Evolutionary conservation across 108 stramenopile species (phyloP).

Genomic region (Asterionellopsis glacialis): DNA sequence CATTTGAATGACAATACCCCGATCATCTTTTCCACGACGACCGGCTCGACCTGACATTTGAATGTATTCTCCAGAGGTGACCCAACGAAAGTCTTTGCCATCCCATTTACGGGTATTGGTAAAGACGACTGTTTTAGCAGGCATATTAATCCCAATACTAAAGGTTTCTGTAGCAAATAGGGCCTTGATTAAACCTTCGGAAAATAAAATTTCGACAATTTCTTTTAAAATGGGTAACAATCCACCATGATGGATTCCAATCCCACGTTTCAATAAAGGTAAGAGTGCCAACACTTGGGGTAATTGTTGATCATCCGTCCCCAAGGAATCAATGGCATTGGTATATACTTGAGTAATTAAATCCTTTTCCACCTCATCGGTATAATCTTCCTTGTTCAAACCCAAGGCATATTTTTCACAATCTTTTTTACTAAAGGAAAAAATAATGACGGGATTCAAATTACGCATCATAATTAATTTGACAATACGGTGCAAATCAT

Average conservation of each 20-base stretch:
- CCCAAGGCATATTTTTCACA: conserved; percentile 91
- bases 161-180: conserved; percentile 99
- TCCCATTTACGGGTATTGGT: conserved; percentile 97
- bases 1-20: conserved; percentile 99
- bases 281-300: conserved; percentile 94
- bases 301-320: conserved; percentile 93
- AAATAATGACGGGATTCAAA: conserved; percentile 96
- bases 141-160: conserved; percentile 99
- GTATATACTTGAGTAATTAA: conserved; percentile 92
- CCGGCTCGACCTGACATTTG: conserved; percentile 99
- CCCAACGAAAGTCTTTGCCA: conserved; percentile 88
- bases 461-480: conserved; percentile 91
- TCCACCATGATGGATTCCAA: conserved; percentile 99
- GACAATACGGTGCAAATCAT: conserved; percentile 92
- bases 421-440: conserved; percentile 98
- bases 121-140: conserved; percentile 99
- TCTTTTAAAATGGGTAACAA: conserved; percentile 98
- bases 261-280: conserved; percentile 94
- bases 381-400: conserved; percentile 90
- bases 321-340: conserved; percentile 94
- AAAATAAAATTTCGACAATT: conserved; percentile 98
- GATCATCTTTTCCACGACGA: conserved; percentile 97
- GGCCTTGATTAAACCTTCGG: conserved; percentile 94
- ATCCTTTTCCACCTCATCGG: conserved; percentile 94
- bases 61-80: conserved; percentile 94